These are phyloP conservation scores for Ilyonectria destructans DNA, from an alignment of 2,329 filamentous ascomycete genomes.

Conservation along the genomic window DNA sequence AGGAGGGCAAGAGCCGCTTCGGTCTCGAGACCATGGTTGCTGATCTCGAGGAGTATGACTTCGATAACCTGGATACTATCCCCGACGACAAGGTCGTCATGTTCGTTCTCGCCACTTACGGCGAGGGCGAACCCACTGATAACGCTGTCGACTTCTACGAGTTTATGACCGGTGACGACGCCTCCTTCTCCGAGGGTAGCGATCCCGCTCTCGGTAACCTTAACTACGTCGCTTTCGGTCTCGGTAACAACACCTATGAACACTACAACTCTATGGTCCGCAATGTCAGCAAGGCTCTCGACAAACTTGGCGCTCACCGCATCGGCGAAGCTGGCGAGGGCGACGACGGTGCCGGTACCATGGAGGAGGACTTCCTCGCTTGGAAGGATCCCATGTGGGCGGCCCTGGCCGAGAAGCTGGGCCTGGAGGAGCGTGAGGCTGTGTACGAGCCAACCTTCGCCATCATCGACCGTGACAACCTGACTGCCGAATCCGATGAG, in stretches of 20 bases:
- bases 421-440: conserved; percentile 93
- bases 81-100: conserved; percentile 93
- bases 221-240: conserved; percentile 94
- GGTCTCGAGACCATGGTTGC: conserved; percentile 98
- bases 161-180: conserved; percentile 88
- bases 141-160: conserved; percentile 99
- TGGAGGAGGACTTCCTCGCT: conserved; percentile 99
- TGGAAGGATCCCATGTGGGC: conserved; percentile 99
- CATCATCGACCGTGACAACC: conserved; percentile 82
- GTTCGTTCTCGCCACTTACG: conserved; percentile 97
- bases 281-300: conserved; percentile 86
- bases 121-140: conserved; percentile 98
- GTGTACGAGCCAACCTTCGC: conserved; percentile 95
- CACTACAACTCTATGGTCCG: conserved; percentile 99
- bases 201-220: conserved; percentile 86
- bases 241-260: conserved; percentile 99
- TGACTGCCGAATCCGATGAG: conserved; percentile 81
- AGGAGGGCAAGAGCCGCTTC: conserved; percentile 97
- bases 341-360: conserved; percentile 97
- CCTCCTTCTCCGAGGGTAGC: conserved; percentile 82
- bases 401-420: conserved; percentile 86
- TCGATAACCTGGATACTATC: conserved; percentile 91
- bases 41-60: conserved; percentile 98
- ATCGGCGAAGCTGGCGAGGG: conserved; percentile 94
- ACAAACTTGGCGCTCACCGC: conserved; percentile 86